phyloP scores from a whole-genome alignment of 495 filamentous ascomycete species.

The Penicillium soppii region DNA sequence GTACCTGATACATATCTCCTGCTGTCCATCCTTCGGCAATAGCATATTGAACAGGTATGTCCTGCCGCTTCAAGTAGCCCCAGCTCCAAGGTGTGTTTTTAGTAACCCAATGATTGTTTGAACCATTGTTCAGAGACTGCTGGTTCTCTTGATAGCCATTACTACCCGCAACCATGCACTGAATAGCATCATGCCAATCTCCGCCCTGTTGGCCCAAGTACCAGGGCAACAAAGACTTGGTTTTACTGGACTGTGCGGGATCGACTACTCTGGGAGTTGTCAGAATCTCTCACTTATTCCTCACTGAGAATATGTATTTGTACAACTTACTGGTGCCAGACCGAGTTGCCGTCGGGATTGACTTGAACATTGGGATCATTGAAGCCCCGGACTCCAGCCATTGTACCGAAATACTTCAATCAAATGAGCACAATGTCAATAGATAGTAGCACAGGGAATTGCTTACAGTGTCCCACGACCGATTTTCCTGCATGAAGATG shows the following conservation, averaged over 20 bases:
- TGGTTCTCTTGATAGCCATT: constrained; percentile 55
- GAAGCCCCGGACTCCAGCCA: constrained; percentile 57
- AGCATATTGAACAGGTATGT: constrained; percentile 54
- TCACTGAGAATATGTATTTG: no score
- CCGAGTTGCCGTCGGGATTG: constrained; percentile 40
- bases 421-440: not conserved
- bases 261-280: constrained; percentile 23
- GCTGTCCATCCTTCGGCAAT: constrained; percentile 55
- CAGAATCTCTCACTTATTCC: not conserved
- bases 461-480: constrained; percentile 38
- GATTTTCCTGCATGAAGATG: constrained; percentile 59
- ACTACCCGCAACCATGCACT: constrained; percentile 53
- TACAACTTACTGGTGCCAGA: constrained; percentile 49
- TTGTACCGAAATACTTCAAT: constrained; percentile 51
- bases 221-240: constrained; percentile 48
- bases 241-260: constrained; percentile 16
- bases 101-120: constrained; percentile 53
- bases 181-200: constrained; percentile 46
- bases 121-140: constrained; percentile 44
- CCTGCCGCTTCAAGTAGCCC: constrained; percentile 47
- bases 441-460: not conserved
- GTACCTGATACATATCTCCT: constrained; percentile 56
- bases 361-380: constrained; percentile 57
- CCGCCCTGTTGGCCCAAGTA: constrained; percentile 53
- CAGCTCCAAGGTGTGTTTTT: constrained; percentile 56